Evolutionary conservation across 2,329 filamentous ascomycete species (phyloP).

Genomic region (Cladobotryum mycophilum): DNA sequence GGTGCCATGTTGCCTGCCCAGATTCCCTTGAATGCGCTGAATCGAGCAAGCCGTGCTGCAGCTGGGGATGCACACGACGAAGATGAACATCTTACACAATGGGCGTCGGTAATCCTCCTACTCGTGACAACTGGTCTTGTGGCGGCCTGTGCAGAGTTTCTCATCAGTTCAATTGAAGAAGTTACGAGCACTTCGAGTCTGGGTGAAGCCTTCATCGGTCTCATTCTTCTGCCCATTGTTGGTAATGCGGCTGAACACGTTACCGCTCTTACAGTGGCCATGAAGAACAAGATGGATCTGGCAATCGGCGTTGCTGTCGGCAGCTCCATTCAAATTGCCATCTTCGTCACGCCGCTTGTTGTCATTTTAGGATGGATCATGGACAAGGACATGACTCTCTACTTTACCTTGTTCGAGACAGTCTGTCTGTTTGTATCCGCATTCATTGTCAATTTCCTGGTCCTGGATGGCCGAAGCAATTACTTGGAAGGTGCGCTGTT

Average conservation of each 20-base stretch:
- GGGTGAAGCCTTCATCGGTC: conserved; percentile 61
- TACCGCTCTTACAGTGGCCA: conserved; percentile 62
- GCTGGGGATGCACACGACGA: conserved; percentile 23
- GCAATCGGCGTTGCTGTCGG: conserved; percentile 67
- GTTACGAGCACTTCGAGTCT: conserved; percentile 51
- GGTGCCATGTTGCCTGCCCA: conserved; percentile 45
- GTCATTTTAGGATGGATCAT: conserved; percentile 68
- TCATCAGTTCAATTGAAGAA: conserved; percentile 61
- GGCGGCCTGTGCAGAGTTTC: conserved; percentile 63
- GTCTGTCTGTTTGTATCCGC: conserved; percentile 78
- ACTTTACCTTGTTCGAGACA: conserved; percentile 86
- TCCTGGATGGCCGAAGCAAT: conserved; percentile 78
- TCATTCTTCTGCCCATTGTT: conserved; percentile 67
- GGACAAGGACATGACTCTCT: conserved; percentile 64
- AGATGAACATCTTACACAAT: conserved; percentile 46
- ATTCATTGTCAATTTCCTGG: conserved; percentile 82
- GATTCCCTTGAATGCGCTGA: conserved; percentile 33
- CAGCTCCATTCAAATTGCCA: conserved; percentile 64
- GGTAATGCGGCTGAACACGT: conserved; percentile 70
- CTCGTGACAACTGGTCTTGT: conserved; percentile 59
- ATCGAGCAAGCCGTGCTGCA: conserved; percentile 23
- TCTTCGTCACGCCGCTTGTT: conserved; percentile 64
- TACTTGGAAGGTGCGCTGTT: conserved; percentile 74
- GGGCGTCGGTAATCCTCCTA: conserved; percentile 54
- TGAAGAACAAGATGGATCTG: conserved; percentile 72